Evolutionary conservation across 768 basidiomycete species (phyloP), one percentile per base, ranked within the genome.

Genomic region (Sporobolomyces roseus): DNA sequence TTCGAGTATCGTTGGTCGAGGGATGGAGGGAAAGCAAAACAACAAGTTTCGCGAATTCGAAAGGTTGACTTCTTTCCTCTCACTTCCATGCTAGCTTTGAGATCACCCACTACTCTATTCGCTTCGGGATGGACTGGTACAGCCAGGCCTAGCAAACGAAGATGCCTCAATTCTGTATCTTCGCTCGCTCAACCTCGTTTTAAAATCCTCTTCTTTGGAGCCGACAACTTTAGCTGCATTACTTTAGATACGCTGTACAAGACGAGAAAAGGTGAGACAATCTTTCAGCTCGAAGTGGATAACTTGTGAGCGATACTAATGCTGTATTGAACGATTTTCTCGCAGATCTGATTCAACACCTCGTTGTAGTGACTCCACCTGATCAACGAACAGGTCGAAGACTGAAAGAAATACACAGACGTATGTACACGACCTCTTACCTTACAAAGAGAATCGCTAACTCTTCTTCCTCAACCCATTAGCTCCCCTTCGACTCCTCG

Each of bases 131-230:
- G 16, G 52, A 8, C 23, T 14, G 4, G 12, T 23, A n/a, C 6
- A 13, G 4, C 45, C 2, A 30, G 58, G 35, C 43, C 65, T 7
- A 16, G n/a, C 9, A 53, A 60, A 17, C 65, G 66, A 27, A 50
- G 59, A 19, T 64, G 61, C 29, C 29, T 56, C 27, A 60, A 56
- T 30, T 17, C 30, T 33, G 45, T 13, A 46, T 13, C 10, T 46
- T 46, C 45, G 10, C 19, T 43, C 38, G 41, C 50, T 21, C 43
- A 19, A 32, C 46, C 71, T 12, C 66, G 70, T 29, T 73, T 27
- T 63, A 25, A 46, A 19, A 36, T 75, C 66, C 68, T 75, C 25
- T 70, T 75, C 56, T 65, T 71, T 30, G 75, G 75, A 53, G 63
- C 73, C 7, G 75, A 75, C 62, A 16, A 35, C 2, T 75, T 75